A percentile compares a stretch with the other conserved stretches of the same genome.
phyloP scores from a whole-genome alignment of 768 basidiomycete species.

The Boletellus sp. region DNA sequence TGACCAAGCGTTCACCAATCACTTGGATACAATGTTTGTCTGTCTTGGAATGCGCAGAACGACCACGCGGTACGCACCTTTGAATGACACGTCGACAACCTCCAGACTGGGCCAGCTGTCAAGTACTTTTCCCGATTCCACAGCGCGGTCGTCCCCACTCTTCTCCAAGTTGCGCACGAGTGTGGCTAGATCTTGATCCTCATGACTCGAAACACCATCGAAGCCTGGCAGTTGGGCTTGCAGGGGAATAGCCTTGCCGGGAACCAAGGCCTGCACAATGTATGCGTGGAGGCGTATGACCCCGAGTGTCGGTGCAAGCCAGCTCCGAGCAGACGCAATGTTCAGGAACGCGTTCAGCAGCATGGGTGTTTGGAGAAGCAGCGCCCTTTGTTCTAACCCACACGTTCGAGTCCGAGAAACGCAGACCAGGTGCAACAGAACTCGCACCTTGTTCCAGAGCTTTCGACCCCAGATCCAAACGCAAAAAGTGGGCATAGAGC shows the following conservation, averaged over 20 bases:
- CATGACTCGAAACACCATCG: conserved; percentile 36
- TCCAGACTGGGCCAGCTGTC: conserved; percentile 73
- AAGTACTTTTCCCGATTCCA: conserved; percentile 49
- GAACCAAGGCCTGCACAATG: conserved; percentile 78
- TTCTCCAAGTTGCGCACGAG: conserved; percentile 18
- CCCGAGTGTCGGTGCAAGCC: conserved; percentile 76
- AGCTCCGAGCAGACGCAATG: conserved; percentile 81
- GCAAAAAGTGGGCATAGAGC: conserved; percentile 81
- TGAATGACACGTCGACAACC: conserved; percentile 78
- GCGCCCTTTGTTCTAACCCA: conserved; percentile 59
- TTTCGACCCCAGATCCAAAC: conserved; percentile 51
- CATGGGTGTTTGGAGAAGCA: conserved; percentile 69
- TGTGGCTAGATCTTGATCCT: conserved; percentile 13
- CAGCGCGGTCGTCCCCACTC: conserved; percentile 14
- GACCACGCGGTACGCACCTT: conserved; percentile 49
- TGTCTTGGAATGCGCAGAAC: not conserved
- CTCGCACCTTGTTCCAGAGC: conserved; percentile 60
- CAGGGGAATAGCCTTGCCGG: conserved; percentile 40
- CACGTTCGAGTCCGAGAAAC: not conserved
- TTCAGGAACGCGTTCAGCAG: conserved; percentile 78
- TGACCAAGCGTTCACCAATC: conserved; percentile 84
- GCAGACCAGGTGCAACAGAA: conserved; percentile 3
- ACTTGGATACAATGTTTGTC: conserved; percentile 44
- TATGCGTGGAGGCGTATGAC: conserved; percentile 81
- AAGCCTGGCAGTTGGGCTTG: conserved; percentile 82